Base-by-base conservation (phyloP, 805 yeast genomes). In the Saturnispora halmiae region DNA sequence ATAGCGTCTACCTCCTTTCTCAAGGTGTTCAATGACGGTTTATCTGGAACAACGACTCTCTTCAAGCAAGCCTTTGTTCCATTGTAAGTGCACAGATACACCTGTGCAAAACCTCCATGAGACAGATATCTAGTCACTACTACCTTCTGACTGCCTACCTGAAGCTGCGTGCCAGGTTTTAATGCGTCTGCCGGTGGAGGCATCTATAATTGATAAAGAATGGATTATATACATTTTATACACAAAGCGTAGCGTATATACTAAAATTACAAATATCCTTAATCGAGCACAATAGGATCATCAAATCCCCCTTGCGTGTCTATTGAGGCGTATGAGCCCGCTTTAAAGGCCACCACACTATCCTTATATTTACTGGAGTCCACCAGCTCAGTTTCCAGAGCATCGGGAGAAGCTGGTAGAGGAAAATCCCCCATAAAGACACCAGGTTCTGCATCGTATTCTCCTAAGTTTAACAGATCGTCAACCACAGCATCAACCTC, bases 1-100 rank as follows among this genome's bases (percentile, higher is more conserved):
- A 83, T 83, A 3, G 81, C 84, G 36, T 80, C 87, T 13, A 83
- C 92, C 56, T 83, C 94, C 42, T 75, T 77, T 16, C 90, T 58
- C 51, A 83, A 63, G 44, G 71, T 73, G 48, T 72, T 72, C 49
- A 83, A 63, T 1, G 87, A 87, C 21, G 67, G 63, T 49, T 82
- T 82, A 51, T 79, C 82, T 34, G 79, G 77, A 1, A 82, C 88
- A 36, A 79, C 63, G 7, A 83, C 92, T 48, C 88, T 59, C 54
- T 83, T 83, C 58, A 83, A 63, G 53, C 88, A 82, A 4, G 79
- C 85, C 24, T 69, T 58, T 19, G 58, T 66, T 36, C 65, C 69
- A 40, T 51, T 49, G 50, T 76, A 75, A 44, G 61, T 63, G 14
- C 80, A 90, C 27, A 70, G 66, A 57, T 83, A 83, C 15, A 83